phyloP scores from a whole-genome alignment of 208 protist species.

The Porcisia deanei region DNA sequence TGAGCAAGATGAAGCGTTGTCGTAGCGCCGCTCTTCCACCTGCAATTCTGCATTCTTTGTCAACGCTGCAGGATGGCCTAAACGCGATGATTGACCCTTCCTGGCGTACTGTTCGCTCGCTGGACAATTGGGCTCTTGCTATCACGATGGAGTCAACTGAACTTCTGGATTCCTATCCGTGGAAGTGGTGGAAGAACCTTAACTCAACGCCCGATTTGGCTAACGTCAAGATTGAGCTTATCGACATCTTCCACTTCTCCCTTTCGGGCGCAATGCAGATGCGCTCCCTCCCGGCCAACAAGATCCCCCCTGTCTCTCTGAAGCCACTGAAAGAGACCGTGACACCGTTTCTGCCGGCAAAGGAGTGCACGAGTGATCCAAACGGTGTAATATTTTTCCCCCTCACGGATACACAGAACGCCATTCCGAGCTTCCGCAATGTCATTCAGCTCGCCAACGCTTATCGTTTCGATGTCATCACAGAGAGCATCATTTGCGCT shows the following conservation, averaged over 20 bases:
- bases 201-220: slow-evolving; percentile 67
- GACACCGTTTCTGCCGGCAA: slow-evolving; percentile 24
- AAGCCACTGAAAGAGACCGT: slow-evolving; percentile 40
- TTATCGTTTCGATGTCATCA: slow-evolving; percentile 86
- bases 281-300: slow-evolving; percentile 21
- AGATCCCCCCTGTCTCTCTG: slow-evolving; percentile 22
- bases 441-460: slow-evolving; percentile 82
- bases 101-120: slow-evolving; percentile 64
- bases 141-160: slow-evolving; percentile 90
- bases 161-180: slow-evolving; percentile 92
- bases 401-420: slow-evolving; percentile 67
- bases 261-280: slow-evolving; percentile 87
- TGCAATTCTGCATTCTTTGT: slow-evolving; percentile 58
- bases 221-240: slow-evolving; percentile 91
- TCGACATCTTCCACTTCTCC: slow-evolving; percentile 92
- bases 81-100: slow-evolving; percentile 76
- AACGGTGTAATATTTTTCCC: slow-evolving; percentile 69
- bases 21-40: slow-evolving; percentile 31
- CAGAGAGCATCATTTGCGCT: slow-evolving; percentile 62
- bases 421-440: slow-evolving; percentile 83
- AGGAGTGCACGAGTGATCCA: slow-evolving; percentile 27
- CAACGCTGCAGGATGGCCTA: slow-evolving; percentile 82
- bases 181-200: slow-evolving; percentile 95
- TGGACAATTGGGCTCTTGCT: slow-evolving; percentile 89
- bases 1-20: slow-evolving; percentile 49